phyloP scores from a whole-genome alignment of 306 rosid genomes.

The Sicyos edulis region DNA sequence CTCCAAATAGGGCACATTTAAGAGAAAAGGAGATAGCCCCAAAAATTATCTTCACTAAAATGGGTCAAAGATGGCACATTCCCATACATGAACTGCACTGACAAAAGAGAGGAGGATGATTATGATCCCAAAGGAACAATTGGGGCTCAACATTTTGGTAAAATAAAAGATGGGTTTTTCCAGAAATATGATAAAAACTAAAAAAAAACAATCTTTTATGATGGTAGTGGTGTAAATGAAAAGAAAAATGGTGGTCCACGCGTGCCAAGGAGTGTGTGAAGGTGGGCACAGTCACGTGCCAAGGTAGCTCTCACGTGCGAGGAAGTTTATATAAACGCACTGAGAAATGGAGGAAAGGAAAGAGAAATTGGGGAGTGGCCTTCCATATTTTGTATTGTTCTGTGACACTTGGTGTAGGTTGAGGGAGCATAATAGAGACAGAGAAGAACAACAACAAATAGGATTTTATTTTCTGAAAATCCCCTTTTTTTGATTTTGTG shows the following conservation, averaged over 20 bases:
- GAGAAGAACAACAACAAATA: conserved; percentile 23
- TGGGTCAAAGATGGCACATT: conserved; percentile 1
- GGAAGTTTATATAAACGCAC: conserved; percentile 40
- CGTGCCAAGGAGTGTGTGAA: conserved; percentile 16
- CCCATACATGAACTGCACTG: not conserved
- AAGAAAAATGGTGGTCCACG: conserved; percentile 15
- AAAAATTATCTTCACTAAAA: not conserved
- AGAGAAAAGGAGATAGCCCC: not conserved
- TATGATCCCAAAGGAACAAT: conserved; percentile 2
- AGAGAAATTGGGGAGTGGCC: conserved; percentile 11
- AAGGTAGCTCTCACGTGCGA: conserved; percentile 46
- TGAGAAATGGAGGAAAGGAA: not conserved
- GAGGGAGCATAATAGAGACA: conserved; percentile 27
- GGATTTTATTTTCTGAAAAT: conserved; percentile 23
- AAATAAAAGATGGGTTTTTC: not conserved
- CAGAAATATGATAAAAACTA: not conserved
- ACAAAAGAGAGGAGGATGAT: not conserved
- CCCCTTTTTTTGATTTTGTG: conserved; percentile 18
- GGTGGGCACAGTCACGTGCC: conserved; percentile 34
- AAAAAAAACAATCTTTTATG: conserved; percentile 6
- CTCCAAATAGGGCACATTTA: too few species aligned
- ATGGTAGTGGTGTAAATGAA: not conserved
- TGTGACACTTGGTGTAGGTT: conserved; percentile 26
- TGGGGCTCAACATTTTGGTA: not conserved
- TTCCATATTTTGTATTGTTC: conserved; percentile 29